A percentile compares a stretch with the other conserved stretches of the same genome.
Evolutionary conservation across 495 filamentous ascomycete species (phyloP).

Genomic region (Sordaria brevicollis): DNA sequence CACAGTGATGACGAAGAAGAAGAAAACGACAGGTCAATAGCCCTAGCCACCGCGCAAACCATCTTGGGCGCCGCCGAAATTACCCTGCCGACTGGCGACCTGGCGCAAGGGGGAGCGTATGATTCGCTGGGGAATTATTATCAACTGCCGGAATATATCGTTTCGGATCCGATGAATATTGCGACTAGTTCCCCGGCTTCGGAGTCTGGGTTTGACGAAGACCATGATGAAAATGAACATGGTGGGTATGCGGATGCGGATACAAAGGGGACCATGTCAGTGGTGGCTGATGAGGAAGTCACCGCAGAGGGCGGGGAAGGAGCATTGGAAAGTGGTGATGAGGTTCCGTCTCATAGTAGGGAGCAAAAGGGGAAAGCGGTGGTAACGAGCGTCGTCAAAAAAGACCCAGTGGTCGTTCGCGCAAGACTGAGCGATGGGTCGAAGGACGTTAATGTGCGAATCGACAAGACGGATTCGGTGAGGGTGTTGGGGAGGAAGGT

Average conservation of each 20-base stretch:
- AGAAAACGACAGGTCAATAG: slow-evolving; percentile 21
- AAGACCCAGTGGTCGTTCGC: slow-evolving; percentile 49
- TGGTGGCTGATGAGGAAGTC: slow-evolving; percentile 35
- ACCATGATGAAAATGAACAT: slow-evolving; percentile 14
- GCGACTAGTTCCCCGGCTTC: slow-evolving; percentile 25
- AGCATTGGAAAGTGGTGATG: slow-evolving; percentile 38
- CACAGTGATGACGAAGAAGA: not conserved
- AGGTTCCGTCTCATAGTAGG: slow-evolving; percentile 36
- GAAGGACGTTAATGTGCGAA: slow-evolving; percentile 50
- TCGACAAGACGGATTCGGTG: slow-evolving; percentile 53
- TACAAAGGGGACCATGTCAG: slow-evolving; percentile 24
- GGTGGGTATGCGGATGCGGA: slow-evolving; percentile 9
- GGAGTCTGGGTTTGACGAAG: no score
- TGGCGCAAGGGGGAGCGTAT: slow-evolving; percentile 59
- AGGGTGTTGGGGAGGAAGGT: slow-evolving; percentile 51
- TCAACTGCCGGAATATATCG: slow-evolving; percentile 62
- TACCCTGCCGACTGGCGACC: slow-evolving; percentile 65
- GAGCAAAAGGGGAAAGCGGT: slow-evolving; percentile 57
- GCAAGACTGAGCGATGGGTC: slow-evolving; percentile 63
- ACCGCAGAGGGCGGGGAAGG: slow-evolving; percentile 18
- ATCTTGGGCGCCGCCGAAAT: slow-evolving; percentile 69
- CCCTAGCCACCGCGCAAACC: slow-evolving; percentile 63
- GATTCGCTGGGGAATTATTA: slow-evolving; percentile 72
- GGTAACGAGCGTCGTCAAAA: slow-evolving; percentile 21
- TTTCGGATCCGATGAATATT: slow-evolving; percentile 65